Base-by-base conservation (phyloP, 2,329 filamentous ascomycete species). In the Biscogniauxia marginata region DNA sequence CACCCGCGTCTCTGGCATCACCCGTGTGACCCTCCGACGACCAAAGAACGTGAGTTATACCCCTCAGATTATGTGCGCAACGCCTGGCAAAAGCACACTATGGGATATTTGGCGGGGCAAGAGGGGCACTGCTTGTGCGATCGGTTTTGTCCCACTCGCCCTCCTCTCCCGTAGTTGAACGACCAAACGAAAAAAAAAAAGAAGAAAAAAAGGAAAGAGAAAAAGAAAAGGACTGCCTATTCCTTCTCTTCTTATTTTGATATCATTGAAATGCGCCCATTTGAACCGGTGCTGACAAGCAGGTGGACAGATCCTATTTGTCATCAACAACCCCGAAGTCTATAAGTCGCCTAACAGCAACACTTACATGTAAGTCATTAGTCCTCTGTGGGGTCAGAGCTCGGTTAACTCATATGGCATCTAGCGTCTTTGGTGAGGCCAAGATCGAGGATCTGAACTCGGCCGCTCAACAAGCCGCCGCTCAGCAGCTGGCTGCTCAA, bases 361-460 rank as follows among this genome's bases (percentile, higher is more conserved):
- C 87, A 98, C 93, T 76, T 99, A 93, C 86, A 99, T 99, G 93
- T 98, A 80, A 86, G 92, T 77, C 53, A 49, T 34, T 13, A 20
- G 39, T 23, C 45, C 11, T 13, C 7, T 18, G 11, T 39, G 13
- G 7, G 3, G 47, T 22, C 18, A 11, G 16, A 22, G 43, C 13
- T 18, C 34, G 25, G 25, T 13, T 46, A 21, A 49, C 65, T 69
- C 34, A 68, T 50, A 3, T 39, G 46, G 21, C 25, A 52, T 9
- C 34, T 69, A 97, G 93, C 80, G 96, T 98, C 79, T 99, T 99
- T 76, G 95, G 95, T 77, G 96, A 99, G 85, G 95, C 96, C 75
- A 99, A 99, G 90, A 98, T 99, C 67, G 95, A 99, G 86, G 96
- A 99, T 79, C 85, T 98, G 73, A 99, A 98, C 88, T 96, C 95